Evolutionary conservation across 2,329 filamentous ascomycete genomes (phyloP).

Genomic region (Rutstroemia sp.): DNA sequence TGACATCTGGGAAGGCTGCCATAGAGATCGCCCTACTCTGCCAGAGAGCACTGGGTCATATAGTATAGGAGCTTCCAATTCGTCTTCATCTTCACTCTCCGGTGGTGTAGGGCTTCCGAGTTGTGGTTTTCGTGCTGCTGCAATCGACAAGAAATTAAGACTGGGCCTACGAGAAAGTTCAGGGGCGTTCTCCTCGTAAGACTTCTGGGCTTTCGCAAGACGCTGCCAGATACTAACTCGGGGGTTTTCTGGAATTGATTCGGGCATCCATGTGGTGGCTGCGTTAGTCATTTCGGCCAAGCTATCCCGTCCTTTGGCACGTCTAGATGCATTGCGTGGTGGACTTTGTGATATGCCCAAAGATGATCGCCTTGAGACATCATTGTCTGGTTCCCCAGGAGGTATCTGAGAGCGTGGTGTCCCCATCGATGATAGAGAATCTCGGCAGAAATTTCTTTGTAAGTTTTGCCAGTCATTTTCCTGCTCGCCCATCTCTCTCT

Average conservation of each 20-base stretch:
- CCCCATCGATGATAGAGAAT: constrained; percentile 21
- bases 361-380: neutral
- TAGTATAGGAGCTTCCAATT: constrained; percentile 1
- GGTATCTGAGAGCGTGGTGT: constrained; percentile 18
- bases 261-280: constrained; percentile 20
- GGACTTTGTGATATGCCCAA: constrained; percentile 33
- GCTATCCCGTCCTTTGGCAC: constrained; percentile 32
- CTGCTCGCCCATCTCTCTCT: constrained; percentile 54
- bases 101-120: constrained; percentile 48
- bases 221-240: constrained; percentile 37
- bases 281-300: constrained; percentile 21
- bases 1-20: constrained; percentile 15
- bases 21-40: constrained; percentile 13
- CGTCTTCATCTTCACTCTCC: constrained; percentile 32
- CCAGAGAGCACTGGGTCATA: neutral
- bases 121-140: constrained; percentile 28
- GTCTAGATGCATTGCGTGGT: constrained; percentile 30
- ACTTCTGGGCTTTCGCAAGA: constrained; percentile 38
- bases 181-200: constrained; percentile 37
- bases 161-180: constrained; percentile 32
- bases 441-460: constrained; percentile 41
- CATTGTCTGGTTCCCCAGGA: constrained; percentile 18
- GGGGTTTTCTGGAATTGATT: constrained; percentile 28
- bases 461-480: constrained; percentile 53
- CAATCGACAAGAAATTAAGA: constrained; percentile 35